phyloP scores from a whole-genome alignment of 768 basidiomycete species.

The Trametopsis cervina region DNA sequence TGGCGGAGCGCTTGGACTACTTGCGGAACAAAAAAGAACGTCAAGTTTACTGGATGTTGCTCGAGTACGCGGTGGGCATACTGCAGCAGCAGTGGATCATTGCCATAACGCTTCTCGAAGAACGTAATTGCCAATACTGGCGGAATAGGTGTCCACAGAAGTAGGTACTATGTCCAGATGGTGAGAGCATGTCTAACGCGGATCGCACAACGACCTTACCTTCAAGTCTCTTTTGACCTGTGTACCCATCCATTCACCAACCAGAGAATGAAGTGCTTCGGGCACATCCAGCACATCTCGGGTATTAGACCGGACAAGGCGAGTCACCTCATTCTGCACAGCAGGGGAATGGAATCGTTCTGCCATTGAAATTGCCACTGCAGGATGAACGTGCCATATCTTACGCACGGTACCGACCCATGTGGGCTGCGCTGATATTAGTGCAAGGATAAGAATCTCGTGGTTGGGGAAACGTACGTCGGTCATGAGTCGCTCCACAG shows the following conservation, averaged over 20 bases:
- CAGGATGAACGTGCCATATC: conserved; percentile 79
- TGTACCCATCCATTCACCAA: conserved; percentile 64
- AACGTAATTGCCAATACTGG: conserved; percentile 76
- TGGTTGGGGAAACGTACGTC: conserved; percentile 52
- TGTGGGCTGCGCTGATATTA: conserved; percentile 36
- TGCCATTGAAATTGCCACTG: conserved; percentile 74
- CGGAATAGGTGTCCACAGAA: conserved; percentile 85
- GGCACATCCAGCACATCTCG: conserved; percentile 63
- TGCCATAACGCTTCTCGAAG: conserved; percentile 80
- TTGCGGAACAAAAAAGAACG: conserved; percentile 99
- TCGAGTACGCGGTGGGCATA: conserved; percentile 94
- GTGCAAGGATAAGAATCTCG: not conserved
- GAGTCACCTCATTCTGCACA: conserved; percentile 66
- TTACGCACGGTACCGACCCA: conserved; percentile 68
- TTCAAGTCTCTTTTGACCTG: conserved; percentile 62
- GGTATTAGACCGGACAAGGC: conserved; percentile 68
- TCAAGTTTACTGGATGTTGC: conserved; percentile 89
- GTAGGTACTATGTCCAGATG: conserved; percentile 54
- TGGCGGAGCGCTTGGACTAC: conserved; percentile 93
- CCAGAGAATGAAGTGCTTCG: conserved; percentile 73
- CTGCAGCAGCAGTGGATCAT: conserved; percentile 83
- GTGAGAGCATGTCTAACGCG: not conserved
- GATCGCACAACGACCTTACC: conserved; percentile 32
- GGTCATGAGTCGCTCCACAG: conserved; percentile 49
- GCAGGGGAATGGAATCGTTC: conserved; percentile 76